These are phyloP conservation scores for Colletotrichum abscissum DNA, from an alignment of 2,329 filamentous ascomycete genomes.

Conservation along the genomic window DNA sequence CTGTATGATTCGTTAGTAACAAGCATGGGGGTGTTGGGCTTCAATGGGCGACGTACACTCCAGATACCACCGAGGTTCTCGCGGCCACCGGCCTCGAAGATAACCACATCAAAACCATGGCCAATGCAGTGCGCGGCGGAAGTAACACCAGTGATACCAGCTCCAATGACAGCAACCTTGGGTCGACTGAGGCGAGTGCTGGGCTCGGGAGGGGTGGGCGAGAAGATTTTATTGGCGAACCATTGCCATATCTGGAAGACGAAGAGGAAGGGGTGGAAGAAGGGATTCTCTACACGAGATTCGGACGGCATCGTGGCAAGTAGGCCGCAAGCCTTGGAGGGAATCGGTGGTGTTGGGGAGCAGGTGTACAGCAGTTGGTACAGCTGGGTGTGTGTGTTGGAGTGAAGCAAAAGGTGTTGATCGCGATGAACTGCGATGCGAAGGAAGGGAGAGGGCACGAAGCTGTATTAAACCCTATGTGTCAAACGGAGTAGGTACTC, in stretches of 20 bases:
- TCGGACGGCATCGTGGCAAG: conserved; percentile 46
- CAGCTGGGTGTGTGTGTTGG: background rate
- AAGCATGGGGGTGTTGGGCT: background rate
- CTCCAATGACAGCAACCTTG: conserved; percentile 76
- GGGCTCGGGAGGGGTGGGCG: conserved; percentile 75
- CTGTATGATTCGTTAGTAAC: conserved; percentile 50
- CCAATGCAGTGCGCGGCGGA: conserved; percentile 86
- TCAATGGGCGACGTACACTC: conserved; percentile 65
- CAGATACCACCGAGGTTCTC: conserved; percentile 82
- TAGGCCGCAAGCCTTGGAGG: conserved; percentile 3
- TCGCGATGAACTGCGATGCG: background rate
- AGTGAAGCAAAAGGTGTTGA: background rate
- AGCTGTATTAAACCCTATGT: conserved; percentile 2
- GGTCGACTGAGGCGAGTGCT: conserved; percentile 68
- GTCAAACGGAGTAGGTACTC: background rate
- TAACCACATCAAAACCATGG: conserved; percentile 83
- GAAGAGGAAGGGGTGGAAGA: conserved; percentile 68
- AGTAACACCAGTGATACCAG: conserved; percentile 80
- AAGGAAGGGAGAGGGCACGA: background rate
- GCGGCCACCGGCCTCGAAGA: conserved; percentile 79
- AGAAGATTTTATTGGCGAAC: conserved; percentile 72
- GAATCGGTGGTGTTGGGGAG: background rate
- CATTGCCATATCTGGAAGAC: conserved; percentile 75
- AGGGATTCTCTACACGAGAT: conserved; percentile 49
- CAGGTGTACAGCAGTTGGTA: background rate